These are phyloP conservation scores for Phycomyces blakesleeanus DNA, from an alignment of 192 early-diverging fungal species.

Conservation along the genomic window DNA sequence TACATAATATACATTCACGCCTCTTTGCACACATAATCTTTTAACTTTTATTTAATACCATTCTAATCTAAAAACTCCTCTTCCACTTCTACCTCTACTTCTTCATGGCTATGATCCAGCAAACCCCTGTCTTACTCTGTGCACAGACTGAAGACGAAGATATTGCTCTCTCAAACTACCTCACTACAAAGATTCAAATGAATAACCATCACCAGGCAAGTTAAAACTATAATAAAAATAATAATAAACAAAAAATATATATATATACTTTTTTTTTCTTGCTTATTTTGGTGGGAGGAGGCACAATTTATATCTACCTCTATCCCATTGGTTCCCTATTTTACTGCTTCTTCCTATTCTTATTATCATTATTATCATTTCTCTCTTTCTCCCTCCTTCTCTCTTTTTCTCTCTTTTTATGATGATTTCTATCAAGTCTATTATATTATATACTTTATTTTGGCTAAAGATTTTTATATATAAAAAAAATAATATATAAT, in stretches of 20 bases:
- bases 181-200: conserved; percentile 13
- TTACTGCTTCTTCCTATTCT: too few relatives aligned
- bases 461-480: not conserved
- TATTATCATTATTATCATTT: too few relatives aligned
- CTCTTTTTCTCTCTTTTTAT: too few relatives aligned
- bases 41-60: not conserved
- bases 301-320: too few relatives aligned
- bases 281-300: not conserved
- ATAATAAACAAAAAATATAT: not conserved
- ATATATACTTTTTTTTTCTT: not conserved
- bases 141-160: conserved; percentile 25
- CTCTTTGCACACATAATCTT: too few relatives aligned
- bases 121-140: not conserved
- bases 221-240: not conserved
- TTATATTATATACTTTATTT: not conserved
- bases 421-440: too few relatives aligned
- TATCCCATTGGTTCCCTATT: too few relatives aligned
- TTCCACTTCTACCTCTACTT: not conserved
- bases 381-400: too few relatives aligned
- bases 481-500: not conserved
- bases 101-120: conserved; percentile 1
- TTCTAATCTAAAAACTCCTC: not conserved
- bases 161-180: conserved; percentile 16
- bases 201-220: conserved; percentile 28
- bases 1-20: too few relatives aligned